Evolutionary conservation across 106 monocot species (phyloP).

Genomic region (Allium cepa): DNA sequence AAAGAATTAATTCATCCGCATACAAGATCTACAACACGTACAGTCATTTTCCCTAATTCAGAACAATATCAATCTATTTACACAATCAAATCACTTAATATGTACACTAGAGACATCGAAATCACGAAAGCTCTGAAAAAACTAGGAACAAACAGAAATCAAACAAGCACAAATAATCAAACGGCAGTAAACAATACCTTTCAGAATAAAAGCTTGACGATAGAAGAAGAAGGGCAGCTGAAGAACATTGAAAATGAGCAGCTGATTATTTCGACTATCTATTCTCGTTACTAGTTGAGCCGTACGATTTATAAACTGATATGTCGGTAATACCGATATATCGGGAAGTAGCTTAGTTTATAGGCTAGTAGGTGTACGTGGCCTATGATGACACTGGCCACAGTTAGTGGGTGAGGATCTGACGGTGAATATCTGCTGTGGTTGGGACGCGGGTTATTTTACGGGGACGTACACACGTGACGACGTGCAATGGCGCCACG

Average conservation of each 20-base stretch:
- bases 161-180: not conserved
- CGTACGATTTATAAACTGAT: not conserved
- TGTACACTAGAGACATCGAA: no score
- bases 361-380: not conserved
- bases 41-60: no score
- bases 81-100: no score
- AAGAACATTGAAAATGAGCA: not conserved
- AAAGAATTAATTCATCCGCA: not conserved
- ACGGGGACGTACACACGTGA: no score
- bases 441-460: not conserved
- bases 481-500: no score
- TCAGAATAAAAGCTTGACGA: not conserved
- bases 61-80: no score
- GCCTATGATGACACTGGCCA: not conserved
- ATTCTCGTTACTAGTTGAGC: not conserved
- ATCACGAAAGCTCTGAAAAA: not conserved
- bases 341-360: not conserved
- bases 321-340: not conserved
- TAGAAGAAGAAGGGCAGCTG: not conserved
- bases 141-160: not conserved
- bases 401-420: conserved; percentile 1
- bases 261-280: not conserved
- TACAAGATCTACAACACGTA: no score
- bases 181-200: not conserved
- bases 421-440: not conserved